phyloP scores from a whole-genome alignment of 768 basidiomycete genomes.

The Naganishia kalamii region DNA sequence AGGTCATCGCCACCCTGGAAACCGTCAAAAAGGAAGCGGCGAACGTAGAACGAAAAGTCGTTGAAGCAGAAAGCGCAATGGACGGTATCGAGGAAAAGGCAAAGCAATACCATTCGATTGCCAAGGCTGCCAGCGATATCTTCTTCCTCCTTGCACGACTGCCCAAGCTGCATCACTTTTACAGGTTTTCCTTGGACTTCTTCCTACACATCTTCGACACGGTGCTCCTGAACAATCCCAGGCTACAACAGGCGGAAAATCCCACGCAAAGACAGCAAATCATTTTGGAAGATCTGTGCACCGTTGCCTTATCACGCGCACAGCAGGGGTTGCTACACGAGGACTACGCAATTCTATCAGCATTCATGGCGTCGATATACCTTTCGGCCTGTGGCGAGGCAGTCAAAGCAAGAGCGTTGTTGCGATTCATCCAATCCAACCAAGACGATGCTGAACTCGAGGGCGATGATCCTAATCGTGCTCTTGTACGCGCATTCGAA shows the following conservation, averaged over 20 bases:
- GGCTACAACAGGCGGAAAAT: conserved; percentile 72
- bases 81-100: conserved; percentile 93
- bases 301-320: conserved; percentile 78
- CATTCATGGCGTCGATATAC: not conserved
- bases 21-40: conserved; percentile 93
- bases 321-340: conserved; percentile 81
- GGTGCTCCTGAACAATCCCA: conserved; percentile 83
- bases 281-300: conserved; percentile 79
- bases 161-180: conserved; percentile 90
- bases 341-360: conserved; percentile 75
- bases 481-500: not conserved
- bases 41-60: conserved; percentile 89
- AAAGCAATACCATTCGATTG: conserved; percentile 84
- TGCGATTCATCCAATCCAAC: not conserved
- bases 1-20: conserved; percentile 89
- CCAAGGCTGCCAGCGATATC: conserved; percentile 90
- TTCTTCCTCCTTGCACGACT: conserved; percentile 97
- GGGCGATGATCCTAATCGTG: not conserved
- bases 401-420: not conserved
- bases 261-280: conserved; percentile 67
- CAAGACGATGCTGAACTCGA: not conserved
- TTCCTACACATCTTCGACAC: conserved; percentile 99
- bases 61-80: conserved; percentile 94
- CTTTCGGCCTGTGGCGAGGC: not conserved
- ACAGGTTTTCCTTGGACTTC: conserved; percentile 94